phyloP scores from a whole-genome alignment of 306 rosid species.

The Ormosia semicastrata region DNA sequence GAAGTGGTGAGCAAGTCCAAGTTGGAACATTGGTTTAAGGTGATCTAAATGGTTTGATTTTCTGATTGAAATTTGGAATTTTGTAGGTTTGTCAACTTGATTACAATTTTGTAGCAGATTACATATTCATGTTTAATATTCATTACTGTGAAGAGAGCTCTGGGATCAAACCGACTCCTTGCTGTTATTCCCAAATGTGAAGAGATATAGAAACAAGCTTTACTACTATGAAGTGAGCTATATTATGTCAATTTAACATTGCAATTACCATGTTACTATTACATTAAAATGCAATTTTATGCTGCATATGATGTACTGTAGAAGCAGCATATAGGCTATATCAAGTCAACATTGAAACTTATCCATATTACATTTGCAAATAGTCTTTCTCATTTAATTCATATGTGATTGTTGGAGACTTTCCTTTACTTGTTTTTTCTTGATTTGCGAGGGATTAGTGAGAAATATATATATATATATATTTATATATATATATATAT shows the following conservation, averaged over 20 bases:
- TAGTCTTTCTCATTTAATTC: too few relatives aligned
- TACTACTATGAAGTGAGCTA: constrained; percentile 17
- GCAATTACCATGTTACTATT: constrained; percentile 24
- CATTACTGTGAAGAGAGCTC: constrained; percentile 21
- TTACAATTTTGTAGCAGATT: constrained; percentile 46
- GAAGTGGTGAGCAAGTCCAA: not conserved
- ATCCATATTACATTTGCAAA: too few relatives aligned
- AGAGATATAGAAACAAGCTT: not conserved
- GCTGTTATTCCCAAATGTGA: constrained; percentile 13
- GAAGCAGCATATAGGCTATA: too few relatives aligned
- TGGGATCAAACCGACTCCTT: constrained; percentile 29
- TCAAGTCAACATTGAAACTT: too few relatives aligned
- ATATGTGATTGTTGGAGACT: too few relatives aligned
- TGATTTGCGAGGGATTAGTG: too few relatives aligned
- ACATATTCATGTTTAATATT: constrained; percentile 25
- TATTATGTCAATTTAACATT: constrained; percentile 28
- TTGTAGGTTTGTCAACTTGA: constrained; percentile 30
- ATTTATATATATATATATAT: too few relatives aligned
- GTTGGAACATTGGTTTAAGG: constrained; percentile 12
- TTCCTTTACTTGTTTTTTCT: too few relatives aligned
- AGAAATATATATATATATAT: too few relatives aligned
- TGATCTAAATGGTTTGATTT: constrained; percentile 12
- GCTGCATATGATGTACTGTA: too few relatives aligned
- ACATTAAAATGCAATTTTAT: constrained; percentile 27
- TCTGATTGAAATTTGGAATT: constrained; percentile 20